Evolutionary conservation across 441 rosid genomes (phyloP), one percentile per base, ranked within the genome.

Genomic region (Pelargonium cotyledonis): DNA sequence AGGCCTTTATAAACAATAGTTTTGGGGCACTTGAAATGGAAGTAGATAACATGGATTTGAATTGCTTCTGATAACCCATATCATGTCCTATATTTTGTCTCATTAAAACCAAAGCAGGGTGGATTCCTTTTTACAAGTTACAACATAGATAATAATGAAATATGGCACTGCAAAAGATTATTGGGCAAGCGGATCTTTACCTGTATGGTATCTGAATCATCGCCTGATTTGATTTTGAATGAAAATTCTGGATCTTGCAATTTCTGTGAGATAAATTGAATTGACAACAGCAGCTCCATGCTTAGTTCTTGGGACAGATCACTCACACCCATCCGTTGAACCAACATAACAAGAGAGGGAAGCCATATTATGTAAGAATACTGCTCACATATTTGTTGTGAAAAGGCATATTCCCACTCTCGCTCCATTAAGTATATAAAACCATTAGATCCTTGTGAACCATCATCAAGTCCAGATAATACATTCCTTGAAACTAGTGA

Each of bases 361-460:
- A 95, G 97, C 99, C 99, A 92, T 77, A 83, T 84, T 71, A 73
- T 70, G 80, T 92, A 88, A 40, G 98, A 78, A 79, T 85, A 91
- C 66, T 89, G 97, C 76, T 85, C 91, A 80, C 87, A 86, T 76
- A 95, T 80, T 80, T 86, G 90, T 70, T 84, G 65, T 23, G 95
- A 85, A 77, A 92, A 95, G 29, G 80, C 69, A 85, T 87, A 91
- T 72, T 89, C 98, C 99, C 97, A 95, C 76, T 89, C 96, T 76
- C 77, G 84, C 75, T 71, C 76, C 57, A 79, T 65, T 79, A 70
- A 68, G 38, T 83, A 80, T 51, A 76, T 15, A 64, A 84, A 70
- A 62, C 78, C 73, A 26, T 80, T 83, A 35, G 82, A 79, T 68
- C 72, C 26, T 49, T 40, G 67, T 43, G 62, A 29, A 38, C n/a